Base-by-base conservation (phyloP, 148 eudicot species). In the Amaranthus palmeri region DNA sequence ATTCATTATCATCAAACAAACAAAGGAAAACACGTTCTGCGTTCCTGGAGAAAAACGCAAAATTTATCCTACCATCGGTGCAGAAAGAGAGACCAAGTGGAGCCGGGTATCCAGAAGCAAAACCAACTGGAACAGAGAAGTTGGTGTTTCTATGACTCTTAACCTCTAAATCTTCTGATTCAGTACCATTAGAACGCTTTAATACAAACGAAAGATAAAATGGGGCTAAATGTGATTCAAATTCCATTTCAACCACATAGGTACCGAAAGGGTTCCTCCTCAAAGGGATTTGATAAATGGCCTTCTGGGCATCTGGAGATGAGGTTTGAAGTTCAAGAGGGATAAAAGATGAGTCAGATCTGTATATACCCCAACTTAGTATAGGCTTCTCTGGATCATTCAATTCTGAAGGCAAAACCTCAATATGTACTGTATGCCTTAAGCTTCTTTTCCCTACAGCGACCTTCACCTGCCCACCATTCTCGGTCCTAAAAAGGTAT, bases 61-160 rank as follows among this genome's bases (percentile, higher is more conserved):
- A 96, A 80, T 96, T 96, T 50, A 86, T 72, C 8, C 76, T 81
- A 67, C 96, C 92, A 69, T 92, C 89, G 11, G 83, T 72, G 60
- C 70, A 71, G 72, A 86, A 83, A 41, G 93, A 84, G 48, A 87
- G 72, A 53, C 99, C 99, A 65, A 92, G 67, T 12, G 99, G 99
- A 79, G 83, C 79, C 56, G 97, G 88, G 75, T 80, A 68, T 56
- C 99, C 99, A 44, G 90, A 78, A 61, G 86, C 78, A 71, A 96
- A 82, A 68, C 99, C 99, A 56, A 96, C 85, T 56, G 99, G 99
- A 54, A 92, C 87, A 72, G 84, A 81, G 69, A 92, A 92, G 43
- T 79, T 85, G 70, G 85, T 76, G 40, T 88, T 70, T 68, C 84
- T 82, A 70, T 90, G 89, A 76, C 81, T 88, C 80, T 81, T 85